These are phyloP conservation scores for Bryoerythrophyllum caledonicum DNA, from an alignment of 225 moss, liverwort and hornwort genomes.

Conservation along the genomic window DNA sequence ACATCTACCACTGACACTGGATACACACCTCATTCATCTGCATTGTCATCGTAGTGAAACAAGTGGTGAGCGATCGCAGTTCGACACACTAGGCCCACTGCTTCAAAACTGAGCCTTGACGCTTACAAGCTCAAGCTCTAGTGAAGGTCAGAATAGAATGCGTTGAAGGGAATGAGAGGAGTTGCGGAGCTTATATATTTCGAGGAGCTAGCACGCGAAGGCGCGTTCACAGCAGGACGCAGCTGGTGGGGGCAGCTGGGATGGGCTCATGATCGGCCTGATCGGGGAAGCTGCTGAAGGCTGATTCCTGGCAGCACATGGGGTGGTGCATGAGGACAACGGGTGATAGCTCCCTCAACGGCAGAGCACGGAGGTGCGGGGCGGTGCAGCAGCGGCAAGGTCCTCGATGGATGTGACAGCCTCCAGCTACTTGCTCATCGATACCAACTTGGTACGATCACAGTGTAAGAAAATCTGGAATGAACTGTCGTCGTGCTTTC, in stretches of 20 bases:
- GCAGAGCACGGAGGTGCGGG: constrained; percentile 7
- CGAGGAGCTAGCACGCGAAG: neutral
- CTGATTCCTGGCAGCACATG: neutral
- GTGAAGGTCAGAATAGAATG: neutral
- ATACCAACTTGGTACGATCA: neutral
- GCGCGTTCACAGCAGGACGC: neutral
- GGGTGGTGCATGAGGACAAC: neutral
- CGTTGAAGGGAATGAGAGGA: neutral
- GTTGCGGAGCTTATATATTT: neutral
- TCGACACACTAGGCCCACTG: neutral
- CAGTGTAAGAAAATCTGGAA: neutral
- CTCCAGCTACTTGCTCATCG: neutral
- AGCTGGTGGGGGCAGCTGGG: neutral
- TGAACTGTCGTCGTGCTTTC: neutral
- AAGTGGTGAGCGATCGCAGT: neutral
- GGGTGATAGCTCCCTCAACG: constrained; percentile 6
- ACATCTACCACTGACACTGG: neutral
- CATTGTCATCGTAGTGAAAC: constrained; percentile 30
- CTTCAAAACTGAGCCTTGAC: neutral
- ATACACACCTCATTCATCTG: constrained; percentile 41
- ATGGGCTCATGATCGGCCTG: neutral
- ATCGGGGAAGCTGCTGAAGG: neutral
- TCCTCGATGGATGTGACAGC: constrained; percentile 8
- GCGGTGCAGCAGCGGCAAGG: constrained; percentile 1
- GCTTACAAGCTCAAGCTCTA: too few relatives aligned